Evolutionary conservation across 495 filamentous ascomycete species (phyloP), one percentile per base, ranked within the genome.

Genomic region (Aspergillus heteromorphus): DNA sequence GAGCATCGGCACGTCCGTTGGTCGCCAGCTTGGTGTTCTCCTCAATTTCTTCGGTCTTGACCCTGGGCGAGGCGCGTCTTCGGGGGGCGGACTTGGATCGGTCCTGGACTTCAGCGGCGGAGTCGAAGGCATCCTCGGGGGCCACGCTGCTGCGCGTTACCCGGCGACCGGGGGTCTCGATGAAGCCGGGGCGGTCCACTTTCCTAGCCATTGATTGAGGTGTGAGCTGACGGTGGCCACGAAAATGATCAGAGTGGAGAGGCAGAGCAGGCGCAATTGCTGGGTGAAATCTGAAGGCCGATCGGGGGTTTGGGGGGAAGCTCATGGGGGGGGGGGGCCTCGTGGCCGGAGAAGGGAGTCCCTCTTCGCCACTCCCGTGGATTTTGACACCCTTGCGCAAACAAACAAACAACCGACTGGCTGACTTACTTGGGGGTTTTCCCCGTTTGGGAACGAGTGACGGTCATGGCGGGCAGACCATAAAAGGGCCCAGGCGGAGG

Each of bases 111-210:
- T 64, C 59, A 40, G 58, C 54, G 14, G 68, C 58, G 19, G 71
- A 66, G 51, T 67, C 62, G 54, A 68, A 67, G 36, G 53, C 55
- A 30, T 72, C 69, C 40, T 68, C 73, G 14, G 69, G 56, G 23
- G 54, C 60, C 45, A 70, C 63, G 64, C 74, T 78, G 65, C 69
- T 73, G 56, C 76, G 70, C 34, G 62, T 73, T 49, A 64, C 62
- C 49, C 78, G 69, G 55, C 72, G 68, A 47, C 76, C 68, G 49
- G 83, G 80, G 13, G 83, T 84, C 56, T 82, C 80, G 49, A 84
- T 76, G 55, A 77, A 82, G 48, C 78, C 80, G 31, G 75, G 76
- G 48, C 78, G 75, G 27, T 79, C 76, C 53, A 79, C 75, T 69
- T 81, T 83, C 65, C 83, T 86, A 47, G 9, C 29, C 20, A 47